Base-by-base conservation (phyloP, 202 grass and related monocot genomes). In the Hordeum pubiflorum region DNA sequence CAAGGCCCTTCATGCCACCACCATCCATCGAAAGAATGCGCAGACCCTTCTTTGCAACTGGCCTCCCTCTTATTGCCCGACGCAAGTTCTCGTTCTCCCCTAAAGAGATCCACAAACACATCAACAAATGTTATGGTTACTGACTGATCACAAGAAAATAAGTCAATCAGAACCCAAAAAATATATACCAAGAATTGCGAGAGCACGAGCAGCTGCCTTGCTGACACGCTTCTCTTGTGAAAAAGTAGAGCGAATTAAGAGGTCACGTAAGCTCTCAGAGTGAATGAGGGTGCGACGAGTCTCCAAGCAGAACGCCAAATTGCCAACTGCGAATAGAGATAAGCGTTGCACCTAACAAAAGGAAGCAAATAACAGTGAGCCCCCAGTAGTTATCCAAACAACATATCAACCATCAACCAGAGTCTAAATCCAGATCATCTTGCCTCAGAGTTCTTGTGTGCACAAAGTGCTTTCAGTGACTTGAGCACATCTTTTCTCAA, bases 1-100 rank as follows among this genome's bases (percentile, higher is more conserved):
- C 95, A 89, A 98, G 88, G 72, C 95, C 95, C 70, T 98, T 98
- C 95, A 98, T 98, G 69, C 95, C 95, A 76, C 95, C 95, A 84
- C 95, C 95, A 73, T 98, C 95, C 95, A 98, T 98, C 58, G 95
- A 92, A 56, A 98, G 82, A 85, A 98, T 98, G 32, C 90, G 90
- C 27, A 98, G 52, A 79, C 95, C 95, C 82, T 94, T 91, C 88
- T 91, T 98, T 52, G 92, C 90, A 88, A 93, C 76, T 24, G 88
- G 90, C 61, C 76, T 94, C 79, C 92, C 90, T 90, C 69, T 98
- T 83, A 94, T 85, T 80, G 95, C 95, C 72, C 92, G 82, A 40
- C 92, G 90, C 82, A 98, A 82, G 74, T 89, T 93, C 77, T 98
- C 95, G 58, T 98, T 98, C 88, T 98, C 95, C 77, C 95, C 95